phyloP scores from a whole-genome alignment of 129 eudicot species.

The Centella asiatica region DNA sequence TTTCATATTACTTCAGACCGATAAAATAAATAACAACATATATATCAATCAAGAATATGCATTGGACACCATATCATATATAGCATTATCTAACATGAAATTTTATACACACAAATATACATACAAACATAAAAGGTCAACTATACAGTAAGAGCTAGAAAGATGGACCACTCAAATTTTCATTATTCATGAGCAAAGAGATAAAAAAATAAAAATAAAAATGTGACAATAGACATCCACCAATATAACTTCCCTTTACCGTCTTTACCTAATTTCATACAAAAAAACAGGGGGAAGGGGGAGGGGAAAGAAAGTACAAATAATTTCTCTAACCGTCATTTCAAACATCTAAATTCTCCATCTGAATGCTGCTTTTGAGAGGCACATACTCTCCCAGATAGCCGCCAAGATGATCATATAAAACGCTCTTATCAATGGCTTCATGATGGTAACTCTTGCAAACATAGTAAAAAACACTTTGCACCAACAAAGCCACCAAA shows the following conservation, averaged over 20 bases:
- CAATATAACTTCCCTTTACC: conserved; percentile 20
- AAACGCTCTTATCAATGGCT: conserved; percentile 68
- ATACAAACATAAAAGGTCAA: too few relatives aligned
- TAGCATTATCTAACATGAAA: too few relatives aligned
- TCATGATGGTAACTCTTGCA: conserved; percentile 88
- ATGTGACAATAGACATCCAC: conserved; percentile 1
- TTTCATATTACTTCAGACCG: too few relatives aligned
- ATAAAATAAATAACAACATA: too few relatives aligned
- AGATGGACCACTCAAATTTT: too few relatives aligned
- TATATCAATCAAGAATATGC: too few relatives aligned
- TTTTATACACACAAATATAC: too few relatives aligned
- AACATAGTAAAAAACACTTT: conserved; percentile 88
- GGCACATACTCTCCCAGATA: conserved; percentile 95
- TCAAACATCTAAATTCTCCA: conserved; percentile 71
- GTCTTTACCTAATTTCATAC: neutral
- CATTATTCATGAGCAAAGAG: neutral
- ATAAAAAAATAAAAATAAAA: neutral
- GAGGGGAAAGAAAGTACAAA: conserved; percentile 1
- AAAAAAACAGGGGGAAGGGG: neutral
- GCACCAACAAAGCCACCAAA: conserved; percentile 72
- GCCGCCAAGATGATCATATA: conserved; percentile 85
- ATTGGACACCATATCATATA: too few relatives aligned
- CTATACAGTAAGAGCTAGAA: too few relatives aligned
- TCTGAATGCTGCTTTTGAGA: conserved; percentile 88
- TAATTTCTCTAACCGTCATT: conserved; percentile 10